Base-by-base conservation (phyloP, 2,329 filamentous ascomycete species). In the Pseudocercospora crystallina region DNA sequence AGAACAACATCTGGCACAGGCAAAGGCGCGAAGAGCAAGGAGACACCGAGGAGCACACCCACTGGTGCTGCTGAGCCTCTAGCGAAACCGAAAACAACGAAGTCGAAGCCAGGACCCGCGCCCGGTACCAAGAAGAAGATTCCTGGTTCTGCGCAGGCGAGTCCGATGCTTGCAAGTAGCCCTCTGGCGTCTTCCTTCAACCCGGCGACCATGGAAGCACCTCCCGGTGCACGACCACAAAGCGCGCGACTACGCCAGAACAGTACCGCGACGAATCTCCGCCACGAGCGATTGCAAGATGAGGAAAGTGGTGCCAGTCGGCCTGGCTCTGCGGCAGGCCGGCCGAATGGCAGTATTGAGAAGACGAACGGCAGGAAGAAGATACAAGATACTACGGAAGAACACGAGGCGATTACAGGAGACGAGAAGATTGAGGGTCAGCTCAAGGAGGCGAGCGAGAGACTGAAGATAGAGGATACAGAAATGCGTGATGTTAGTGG, bases 241-340 rank as follows among this genome's bases (percentile, higher is more conserved):
- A 84, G 85, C 5, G 83, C 86, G 5, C 83, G 89, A 59, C 82
- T 83, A 33, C 84, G 90, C 63, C 89, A 90, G 65, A 91, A 87
- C 64, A 89, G 87, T 12, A 80, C 82, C 47, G 83, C 69, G 33
- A 75, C 74, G 38, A 69, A 68, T 20, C 49, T 68, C 15, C 56
- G 66, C 37, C 61, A 68, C 46, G 63, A 68, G 39, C 54, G 57
- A 29, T 14, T 62, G n/a, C 52, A 58, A 15, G 63, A 61, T 78
- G 76, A 55, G 65, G 71, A 47, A 77, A 78, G 48, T 71, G 76
- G 53, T 14, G 53, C 41, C 11, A 59, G 56, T 39, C 49, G 61
- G 17, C 62, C 64, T 10, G 38, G 58, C 5, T 62, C 59, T 1
- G 56, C 61, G 3, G 54, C 62, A 17, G 61, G 61, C 5, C 61